A percentile compares a stretch with the other conserved stretches of the same genome.
These are phyloP conservation scores for Aphanoascus verrucosus DNA, from an alignment of 2,329 filamentous ascomycete species.

Conservation along the genomic window DNA sequence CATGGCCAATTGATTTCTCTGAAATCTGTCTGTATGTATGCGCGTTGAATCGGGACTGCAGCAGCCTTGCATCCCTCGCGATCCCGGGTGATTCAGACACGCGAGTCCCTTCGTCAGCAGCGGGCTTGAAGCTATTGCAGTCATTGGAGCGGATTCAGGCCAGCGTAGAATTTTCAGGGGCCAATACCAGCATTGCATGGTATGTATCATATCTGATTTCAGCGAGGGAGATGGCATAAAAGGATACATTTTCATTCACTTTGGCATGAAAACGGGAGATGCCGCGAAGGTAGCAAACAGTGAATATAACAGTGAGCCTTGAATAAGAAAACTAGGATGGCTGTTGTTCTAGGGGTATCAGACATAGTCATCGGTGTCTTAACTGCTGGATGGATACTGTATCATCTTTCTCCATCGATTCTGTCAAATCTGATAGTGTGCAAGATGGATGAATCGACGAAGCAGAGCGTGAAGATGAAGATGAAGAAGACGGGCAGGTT, in stretches of 20 bases:
- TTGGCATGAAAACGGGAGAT: not conserved
- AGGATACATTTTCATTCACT: not conserved
- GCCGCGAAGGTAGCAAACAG: not conserved
- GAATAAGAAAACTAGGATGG: no score
- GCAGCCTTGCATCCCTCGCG: no score
- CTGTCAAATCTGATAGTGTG: no score
- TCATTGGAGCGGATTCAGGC: conserved; percentile 1
- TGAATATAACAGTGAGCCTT: not conserved
- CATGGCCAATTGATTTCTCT: not conserved
- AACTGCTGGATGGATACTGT: no score
- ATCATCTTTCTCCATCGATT: no score
- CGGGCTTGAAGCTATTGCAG: not conserved
- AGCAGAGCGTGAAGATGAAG: no score
- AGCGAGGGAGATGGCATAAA: not conserved
- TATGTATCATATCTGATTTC: conserved; percentile 6
- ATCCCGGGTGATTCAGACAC: not conserved
- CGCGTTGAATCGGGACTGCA: no score
- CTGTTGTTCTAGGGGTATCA: no score
- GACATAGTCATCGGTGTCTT: no score
- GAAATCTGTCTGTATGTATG: not conserved
- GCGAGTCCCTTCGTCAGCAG: not conserved
- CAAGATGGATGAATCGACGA: not conserved
- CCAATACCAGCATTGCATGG: conserved; percentile 1
- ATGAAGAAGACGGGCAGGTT: not conserved
- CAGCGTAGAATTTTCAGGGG: not conserved